These are phyloP conservation scores for Dichotomocladium elegans DNA, from an alignment of 371 early-diverging fungal genomes.

Conservation along the genomic window DNA sequence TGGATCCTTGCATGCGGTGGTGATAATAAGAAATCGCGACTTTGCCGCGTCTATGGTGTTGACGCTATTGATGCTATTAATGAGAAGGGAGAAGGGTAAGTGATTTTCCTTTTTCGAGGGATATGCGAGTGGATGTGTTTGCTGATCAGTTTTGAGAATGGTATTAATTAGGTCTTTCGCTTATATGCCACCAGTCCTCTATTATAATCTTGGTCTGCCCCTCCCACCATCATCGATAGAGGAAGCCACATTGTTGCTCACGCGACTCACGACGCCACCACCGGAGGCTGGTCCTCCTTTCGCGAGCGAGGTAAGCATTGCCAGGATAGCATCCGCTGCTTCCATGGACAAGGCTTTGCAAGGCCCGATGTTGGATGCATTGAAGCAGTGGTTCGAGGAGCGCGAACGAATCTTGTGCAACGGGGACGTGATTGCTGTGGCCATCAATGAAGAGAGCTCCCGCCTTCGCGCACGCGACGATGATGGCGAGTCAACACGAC, in stretches of 20 bases:
- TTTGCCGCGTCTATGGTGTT: slow-evolving; percentile 45
- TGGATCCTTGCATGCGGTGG: slow-evolving; percentile 51
- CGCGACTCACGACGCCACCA: slow-evolving; percentile 27
- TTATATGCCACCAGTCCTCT: slow-evolving; percentile 56
- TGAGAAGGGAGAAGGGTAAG: slow-evolving; percentile 6
- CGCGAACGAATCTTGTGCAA: slow-evolving; percentile 68
- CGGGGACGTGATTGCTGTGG: slow-evolving; percentile 71
- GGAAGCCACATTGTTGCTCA: slow-evolving; percentile 20
- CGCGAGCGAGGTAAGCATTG: slow-evolving; percentile 66
- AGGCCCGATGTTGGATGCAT: slow-evolving; percentile 53
- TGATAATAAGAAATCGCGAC: slow-evolving; percentile 41
- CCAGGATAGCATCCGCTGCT: slow-evolving; percentile 72
- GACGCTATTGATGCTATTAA: slow-evolving; percentile 13
- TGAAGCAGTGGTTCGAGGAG: slow-evolving; percentile 67
- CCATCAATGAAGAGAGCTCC: slow-evolving; percentile 50
- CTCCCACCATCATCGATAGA: slow-evolving; percentile 29
- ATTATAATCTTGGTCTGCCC: slow-evolving; percentile 55
- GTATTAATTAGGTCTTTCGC: slow-evolving; percentile 15
- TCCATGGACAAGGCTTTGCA: slow-evolving; percentile 71
- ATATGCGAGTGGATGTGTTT: neutral
- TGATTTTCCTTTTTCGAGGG: neutral
- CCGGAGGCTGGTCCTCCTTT: slow-evolving; percentile 48
- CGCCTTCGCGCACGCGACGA: slow-evolving; percentile 13
- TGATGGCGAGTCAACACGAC: neutral
- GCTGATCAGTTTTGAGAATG: neutral